A percentile compares a stretch with the other conserved stretches of the same genome.
Evolutionary conservation across 163 green algal species (phyloP).

Genomic region (Prototheca cutis): DNA sequence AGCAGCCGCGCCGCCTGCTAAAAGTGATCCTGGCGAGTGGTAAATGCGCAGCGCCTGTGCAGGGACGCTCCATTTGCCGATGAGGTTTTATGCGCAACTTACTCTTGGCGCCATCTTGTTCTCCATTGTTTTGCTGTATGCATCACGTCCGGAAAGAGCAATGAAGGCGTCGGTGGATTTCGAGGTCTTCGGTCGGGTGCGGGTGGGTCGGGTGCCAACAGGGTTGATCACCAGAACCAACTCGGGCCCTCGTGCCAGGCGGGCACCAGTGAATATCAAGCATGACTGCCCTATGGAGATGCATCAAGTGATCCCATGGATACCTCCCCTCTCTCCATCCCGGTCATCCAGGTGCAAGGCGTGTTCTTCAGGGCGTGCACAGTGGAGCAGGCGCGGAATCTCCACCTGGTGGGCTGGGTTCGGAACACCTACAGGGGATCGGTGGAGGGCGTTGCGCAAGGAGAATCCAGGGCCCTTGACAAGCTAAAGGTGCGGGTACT

Average conservation of each 20-base stretch:
- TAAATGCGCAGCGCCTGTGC: no score
- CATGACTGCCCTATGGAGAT: background rate
- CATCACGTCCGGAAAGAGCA: no score
- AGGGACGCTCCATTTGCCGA: no score
- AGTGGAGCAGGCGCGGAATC: slow-evolving; percentile 12
- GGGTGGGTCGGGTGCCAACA: background rate
- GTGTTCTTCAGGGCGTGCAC: slow-evolving; percentile 27
- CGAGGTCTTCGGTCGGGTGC: slow-evolving; percentile 1
- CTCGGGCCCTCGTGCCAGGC: no score
- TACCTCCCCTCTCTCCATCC: background rate
- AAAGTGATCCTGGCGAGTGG: no score
- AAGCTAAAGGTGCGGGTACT: slow-evolving; percentile 3
- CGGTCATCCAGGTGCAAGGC: slow-evolving; percentile 27
- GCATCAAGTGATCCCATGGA: background rate
- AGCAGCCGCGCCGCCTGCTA: no score
- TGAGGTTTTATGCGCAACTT: no score
- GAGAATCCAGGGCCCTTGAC: background rate
- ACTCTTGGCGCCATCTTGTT: no score
- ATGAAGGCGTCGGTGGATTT: slow-evolving; percentile 2
- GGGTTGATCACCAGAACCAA: no score
- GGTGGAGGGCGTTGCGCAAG: slow-evolving; percentile 10
- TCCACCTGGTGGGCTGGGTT: slow-evolving; percentile 21
- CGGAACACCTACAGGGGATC: slow-evolving; percentile 14
- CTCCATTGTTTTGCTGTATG: no score
- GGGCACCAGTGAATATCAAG: no score